These are phyloP conservation scores for Collybiopsis luxurians DNA, from an alignment of 768 basidiomycete genomes.

Conservation along the genomic window DNA sequence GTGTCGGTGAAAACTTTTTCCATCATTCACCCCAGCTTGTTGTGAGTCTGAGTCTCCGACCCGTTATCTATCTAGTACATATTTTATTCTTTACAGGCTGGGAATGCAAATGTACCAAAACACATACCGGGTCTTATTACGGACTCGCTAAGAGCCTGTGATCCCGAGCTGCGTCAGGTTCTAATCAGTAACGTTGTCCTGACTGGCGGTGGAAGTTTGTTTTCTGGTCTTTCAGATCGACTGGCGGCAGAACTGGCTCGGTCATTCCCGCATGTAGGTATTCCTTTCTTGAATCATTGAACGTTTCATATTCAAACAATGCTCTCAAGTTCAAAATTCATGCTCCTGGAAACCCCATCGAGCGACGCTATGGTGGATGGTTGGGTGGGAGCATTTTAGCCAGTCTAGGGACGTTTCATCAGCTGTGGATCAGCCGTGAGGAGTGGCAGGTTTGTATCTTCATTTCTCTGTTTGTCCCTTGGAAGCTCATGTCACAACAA, in stretches of 20 bases:
- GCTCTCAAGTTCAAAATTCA: slow-evolving; percentile 77
- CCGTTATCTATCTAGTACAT: background rate
- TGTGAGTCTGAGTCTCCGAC: slow-evolving; percentile 31
- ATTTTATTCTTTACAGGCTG: slow-evolving; percentile 22
- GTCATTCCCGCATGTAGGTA: slow-evolving; percentile 75
- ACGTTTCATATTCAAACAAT: background rate
- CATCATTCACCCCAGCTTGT: slow-evolving; percentile 58
- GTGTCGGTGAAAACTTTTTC: slow-evolving; percentile 89
- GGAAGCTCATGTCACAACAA: too few relatives aligned
- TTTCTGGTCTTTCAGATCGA: slow-evolving; percentile 84
- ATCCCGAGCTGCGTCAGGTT: slow-evolving; percentile 87
- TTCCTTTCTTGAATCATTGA: background rate
- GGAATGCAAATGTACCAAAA: slow-evolving; percentile 71
- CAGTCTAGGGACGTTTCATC: slow-evolving; percentile 96
- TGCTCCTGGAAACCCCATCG: slow-evolving; percentile 86
- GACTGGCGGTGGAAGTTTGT: slow-evolving; percentile 89
- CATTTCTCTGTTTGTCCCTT: background rate
- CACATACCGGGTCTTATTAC: slow-evolving; percentile 74
- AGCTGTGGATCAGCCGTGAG: slow-evolving; percentile 91
- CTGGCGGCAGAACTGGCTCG: slow-evolving; percentile 72
- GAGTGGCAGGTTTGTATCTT: slow-evolving; percentile 76
- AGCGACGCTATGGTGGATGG: slow-evolving; percentile 92
- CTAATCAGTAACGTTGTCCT: slow-evolving; percentile 93
- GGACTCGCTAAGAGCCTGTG: slow-evolving; percentile 79
- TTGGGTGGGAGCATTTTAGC: slow-evolving; percentile 94